Evolutionary conservation across 148 eudicot genomes (phyloP).

Genomic region (Diospyros kaki): DNA sequence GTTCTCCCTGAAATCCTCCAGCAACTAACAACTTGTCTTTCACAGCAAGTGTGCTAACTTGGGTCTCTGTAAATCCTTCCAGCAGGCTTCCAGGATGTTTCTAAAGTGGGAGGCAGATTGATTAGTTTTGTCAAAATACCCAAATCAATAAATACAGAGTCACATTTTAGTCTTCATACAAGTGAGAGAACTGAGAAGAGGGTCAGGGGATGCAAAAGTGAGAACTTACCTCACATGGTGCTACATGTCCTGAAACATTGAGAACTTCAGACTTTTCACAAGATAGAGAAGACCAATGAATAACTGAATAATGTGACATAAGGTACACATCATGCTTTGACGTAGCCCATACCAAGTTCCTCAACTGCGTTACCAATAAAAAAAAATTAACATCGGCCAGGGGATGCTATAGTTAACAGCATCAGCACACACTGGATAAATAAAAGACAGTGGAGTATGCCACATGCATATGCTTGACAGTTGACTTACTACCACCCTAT

Average conservation of each 20-base stretch:
- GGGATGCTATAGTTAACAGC: neutral
- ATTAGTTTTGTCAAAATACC: conserved; percentile 5
- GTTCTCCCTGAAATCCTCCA: conserved; percentile 91
- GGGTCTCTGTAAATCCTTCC: conserved; percentile 81
- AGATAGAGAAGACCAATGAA: conserved; percentile 53
- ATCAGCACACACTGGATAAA: neutral
- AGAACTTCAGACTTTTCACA: conserved; percentile 65
- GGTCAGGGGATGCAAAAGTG: neutral
- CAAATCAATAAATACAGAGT: neutral
- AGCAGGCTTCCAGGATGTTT: conserved; percentile 85
- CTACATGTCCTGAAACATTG: conserved; percentile 75
- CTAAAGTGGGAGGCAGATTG: conserved; percentile 25
- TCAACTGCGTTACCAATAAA: conserved; percentile 49
- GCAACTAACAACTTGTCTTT: conserved; percentile 79
- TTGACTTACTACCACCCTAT: no score
- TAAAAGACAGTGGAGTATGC: neutral
- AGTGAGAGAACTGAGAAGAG: neutral
- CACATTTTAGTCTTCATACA: no score
- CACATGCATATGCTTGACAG: neutral
- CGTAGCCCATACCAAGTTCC: conserved; percentile 92
- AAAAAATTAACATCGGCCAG: conserved; percentile 4
- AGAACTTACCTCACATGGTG: conserved; percentile 67
- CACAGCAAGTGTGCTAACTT: conserved; percentile 90
- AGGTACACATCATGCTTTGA: conserved; percentile 89
- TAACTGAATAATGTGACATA: conserved; percentile 56